These are phyloP conservation scores for Lactarius vividus DNA, from an alignment of 768 basidiomycete genomes.

Conservation along the genomic window DNA sequence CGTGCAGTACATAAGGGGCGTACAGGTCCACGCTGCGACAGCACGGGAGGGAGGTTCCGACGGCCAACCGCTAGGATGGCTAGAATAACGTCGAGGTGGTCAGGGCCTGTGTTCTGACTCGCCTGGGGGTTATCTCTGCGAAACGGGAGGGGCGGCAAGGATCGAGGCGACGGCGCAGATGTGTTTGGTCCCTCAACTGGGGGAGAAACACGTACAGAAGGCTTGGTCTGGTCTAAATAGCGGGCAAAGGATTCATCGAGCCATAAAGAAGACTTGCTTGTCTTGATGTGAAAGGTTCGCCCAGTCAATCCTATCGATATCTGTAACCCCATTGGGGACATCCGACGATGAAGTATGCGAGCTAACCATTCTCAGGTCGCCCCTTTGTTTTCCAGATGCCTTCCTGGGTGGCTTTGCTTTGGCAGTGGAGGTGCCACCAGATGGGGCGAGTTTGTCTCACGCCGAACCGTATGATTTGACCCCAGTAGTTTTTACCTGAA, in stretches of 20 bases:
- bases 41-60: slow-evolving; percentile 14
- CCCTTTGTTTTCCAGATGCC: neutral
- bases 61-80: neutral
- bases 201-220: slow-evolving; percentile 8
- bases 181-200: neutral
- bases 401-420: slow-evolving; percentile 12
- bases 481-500: slow-evolving; percentile 14
- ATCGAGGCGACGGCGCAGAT: neutral
- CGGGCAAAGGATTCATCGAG: slow-evolving; percentile 76
- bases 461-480: slow-evolving; percentile 15
- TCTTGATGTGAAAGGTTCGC: slow-evolving; percentile 61
- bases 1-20: neutral
- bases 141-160: slow-evolving; percentile 5
- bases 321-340: neutral
- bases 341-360: neutral
- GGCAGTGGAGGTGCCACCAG: neutral
- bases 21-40: slow-evolving; percentile 18
- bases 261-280: slow-evolving; percentile 75
- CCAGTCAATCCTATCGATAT: slow-evolving; percentile 57
- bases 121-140: neutral
- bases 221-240: slow-evolving; percentile 33
- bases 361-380: neutral
- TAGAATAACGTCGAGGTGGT: neutral
- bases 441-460: neutral
- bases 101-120: slow-evolving; percentile 1